A percentile compares a stretch with the other conserved stretches of the same genome.
Evolutionary conservation across 495 filamentous ascomycete genomes (phyloP).

Genomic region (Talaromyces thailandensis): DNA sequence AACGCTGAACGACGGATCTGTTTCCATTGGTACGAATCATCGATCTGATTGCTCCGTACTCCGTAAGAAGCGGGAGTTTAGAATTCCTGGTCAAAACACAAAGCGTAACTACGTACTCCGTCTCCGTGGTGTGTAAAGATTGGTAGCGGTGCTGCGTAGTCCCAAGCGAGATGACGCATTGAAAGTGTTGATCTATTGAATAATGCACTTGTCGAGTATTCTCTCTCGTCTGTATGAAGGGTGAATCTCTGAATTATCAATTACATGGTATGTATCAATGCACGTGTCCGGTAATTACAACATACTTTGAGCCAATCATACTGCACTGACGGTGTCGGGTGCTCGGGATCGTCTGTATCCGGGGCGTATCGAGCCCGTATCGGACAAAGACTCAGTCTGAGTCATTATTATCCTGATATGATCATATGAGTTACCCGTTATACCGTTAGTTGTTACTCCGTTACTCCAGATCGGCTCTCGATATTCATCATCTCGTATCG

Average conservation of each 20-base stretch:
- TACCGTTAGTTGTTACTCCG: too few species aligned
- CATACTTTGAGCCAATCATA: not conserved
- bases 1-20: too few species aligned
- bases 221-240: too few species aligned
- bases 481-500: not conserved
- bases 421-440: too few species aligned
- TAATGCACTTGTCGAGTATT: not conserved
- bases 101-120: too few species aligned
- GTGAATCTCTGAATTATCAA: too few species aligned
- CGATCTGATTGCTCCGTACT: too few species aligned
- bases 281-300: not conserved
- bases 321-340: not conserved
- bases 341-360: not conserved
- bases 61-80: too few species aligned
- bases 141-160: not conserved
- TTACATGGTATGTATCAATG: not conserved
- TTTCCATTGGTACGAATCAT: too few species aligned
- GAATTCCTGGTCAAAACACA: too few species aligned
- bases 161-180: not conserved
- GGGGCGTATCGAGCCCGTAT: not conserved
- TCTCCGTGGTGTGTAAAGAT: not conserved
- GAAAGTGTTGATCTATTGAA: too few species aligned
- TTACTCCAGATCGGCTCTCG: too few species aligned
- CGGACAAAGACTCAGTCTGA: not conserved
- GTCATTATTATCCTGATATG: not conserved